phyloP scores from a whole-genome alignment of 225 moss, liverwort and hornwort genomes.

The Pseudisothecium myosuroides region DNA sequence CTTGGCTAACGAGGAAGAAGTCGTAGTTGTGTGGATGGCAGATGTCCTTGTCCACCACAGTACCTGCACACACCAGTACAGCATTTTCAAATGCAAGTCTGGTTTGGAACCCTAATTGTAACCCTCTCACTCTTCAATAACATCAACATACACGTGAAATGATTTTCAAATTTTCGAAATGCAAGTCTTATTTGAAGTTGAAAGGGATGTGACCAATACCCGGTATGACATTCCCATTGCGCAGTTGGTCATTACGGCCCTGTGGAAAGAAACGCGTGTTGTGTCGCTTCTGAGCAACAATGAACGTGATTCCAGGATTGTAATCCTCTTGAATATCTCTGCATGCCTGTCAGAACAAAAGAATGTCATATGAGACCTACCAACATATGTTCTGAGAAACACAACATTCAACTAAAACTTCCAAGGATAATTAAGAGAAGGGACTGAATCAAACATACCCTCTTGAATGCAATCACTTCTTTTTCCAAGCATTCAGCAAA shows the following conservation, averaged over 20 bases:
- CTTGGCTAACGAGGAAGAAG: constrained; percentile 84
- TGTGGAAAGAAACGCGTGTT: constrained; percentile 87
- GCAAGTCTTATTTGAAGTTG: not conserved
- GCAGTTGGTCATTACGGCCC: not conserved
- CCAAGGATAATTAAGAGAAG: not conserved
- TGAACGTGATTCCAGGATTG: constrained; percentile 67
- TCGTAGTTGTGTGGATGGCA: constrained; percentile 89
- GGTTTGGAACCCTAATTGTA: not conserved
- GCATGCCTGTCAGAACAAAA: constrained; percentile 33
- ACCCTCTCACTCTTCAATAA: not conserved
- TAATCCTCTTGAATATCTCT: constrained; percentile 35
- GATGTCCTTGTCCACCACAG: constrained; percentile 75
- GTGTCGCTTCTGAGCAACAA: constrained; percentile 87
- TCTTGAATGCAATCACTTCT: constrained; percentile 68
- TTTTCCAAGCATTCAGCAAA: constrained; percentile 78
- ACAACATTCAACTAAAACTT: not conserved
- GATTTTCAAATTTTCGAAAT: not conserved
- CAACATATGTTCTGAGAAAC: not conserved
- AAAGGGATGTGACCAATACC: constrained; percentile 13
- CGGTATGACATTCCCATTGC: constrained; percentile 66
- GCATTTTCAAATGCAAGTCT: not conserved
- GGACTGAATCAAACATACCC: constrained; percentile 12
- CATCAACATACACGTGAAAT: not conserved
- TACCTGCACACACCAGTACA: constrained; percentile 35
- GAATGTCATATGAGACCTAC: not conserved